Percentiles rank a stretch among this genome's conserved stretches.
These are phyloP conservation scores for Pseudocercospora eumusae DNA, from an alignment of 2,329 filamentous ascomycete species.

Conservation along the genomic window DNA sequence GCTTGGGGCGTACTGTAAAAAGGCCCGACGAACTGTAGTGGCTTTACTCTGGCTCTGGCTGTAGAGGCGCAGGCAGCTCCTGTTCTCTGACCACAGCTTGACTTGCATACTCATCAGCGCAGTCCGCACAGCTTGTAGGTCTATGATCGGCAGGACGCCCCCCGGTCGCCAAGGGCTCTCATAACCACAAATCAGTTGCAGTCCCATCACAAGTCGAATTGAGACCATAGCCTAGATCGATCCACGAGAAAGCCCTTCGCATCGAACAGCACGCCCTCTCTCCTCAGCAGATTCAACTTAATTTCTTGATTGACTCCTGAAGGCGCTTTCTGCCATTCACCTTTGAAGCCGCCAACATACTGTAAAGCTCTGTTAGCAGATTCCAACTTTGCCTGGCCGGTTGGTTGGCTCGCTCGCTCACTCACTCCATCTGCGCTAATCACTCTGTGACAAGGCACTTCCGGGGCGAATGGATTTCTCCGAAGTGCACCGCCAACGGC, in stretches of 20 bases:
- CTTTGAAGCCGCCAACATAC: slow-evolving; percentile 68
- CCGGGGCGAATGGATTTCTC: slow-evolving; percentile 77
- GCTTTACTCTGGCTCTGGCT: background rate
- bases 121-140: background rate
- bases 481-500: slow-evolving; percentile 77
- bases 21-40: background rate
- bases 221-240: slow-evolving; percentile 47
- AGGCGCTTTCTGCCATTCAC: slow-evolving; percentile 62
- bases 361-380: slow-evolving; percentile 16
- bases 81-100: background rate
- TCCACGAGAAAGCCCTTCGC: slow-evolving; percentile 61
- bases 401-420: slow-evolving; percentile 1
- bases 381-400: slow-evolving; percentile 33
- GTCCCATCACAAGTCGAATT: slow-evolving; percentile 38
- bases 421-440: slow-evolving; percentile 69
- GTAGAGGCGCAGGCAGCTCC: background rate
- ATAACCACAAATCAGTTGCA: background rate
- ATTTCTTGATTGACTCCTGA: slow-evolving; percentile 64
- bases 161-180: background rate
- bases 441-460: slow-evolving; percentile 77
- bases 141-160: background rate
- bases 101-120: background rate
- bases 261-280: slow-evolving; percentile 67
- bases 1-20: background rate
- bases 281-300: slow-evolving; percentile 62